Percentiles rank a stretch among this genome's conserved stretches.
phyloP scores from a whole-genome alignment of 75 land plant species.

The Picea sitchensis region DNA sequence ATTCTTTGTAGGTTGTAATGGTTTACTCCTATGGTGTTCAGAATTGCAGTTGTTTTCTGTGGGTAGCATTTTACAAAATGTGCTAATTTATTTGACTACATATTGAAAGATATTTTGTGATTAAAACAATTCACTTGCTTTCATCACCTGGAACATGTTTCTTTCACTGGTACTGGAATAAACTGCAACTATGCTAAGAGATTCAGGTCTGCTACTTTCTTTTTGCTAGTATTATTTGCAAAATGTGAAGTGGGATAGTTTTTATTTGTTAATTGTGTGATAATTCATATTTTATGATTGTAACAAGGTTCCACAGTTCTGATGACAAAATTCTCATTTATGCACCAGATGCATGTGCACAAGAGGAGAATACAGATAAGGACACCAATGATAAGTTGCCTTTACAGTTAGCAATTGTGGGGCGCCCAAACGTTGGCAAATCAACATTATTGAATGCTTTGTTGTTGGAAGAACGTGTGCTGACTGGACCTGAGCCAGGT shows the following conservation, averaged over 20 bases:
- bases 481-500: slow-evolving; percentile 97
- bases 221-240: neutral
- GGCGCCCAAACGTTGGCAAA: slow-evolving; percentile 97
- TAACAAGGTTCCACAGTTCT: neutral
- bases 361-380: slow-evolving; percentile 14
- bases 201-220: neutral
- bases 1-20: too few relatives aligned
- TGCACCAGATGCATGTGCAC: neutral
- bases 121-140: too few relatives aligned
- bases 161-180: neutral
- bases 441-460: slow-evolving; percentile 88
- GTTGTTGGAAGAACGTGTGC: slow-evolving; percentile 82
- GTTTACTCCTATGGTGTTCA: too few relatives aligned
- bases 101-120: too few relatives aligned
- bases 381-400: slow-evolving; percentile 48
- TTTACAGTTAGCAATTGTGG: slow-evolving; percentile 92
- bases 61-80: too few relatives aligned
- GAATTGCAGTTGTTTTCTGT: too few relatives aligned
- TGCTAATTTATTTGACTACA: too few relatives aligned
- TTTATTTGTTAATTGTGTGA: neutral
- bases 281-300: neutral
- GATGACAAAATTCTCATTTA: neutral
- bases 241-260: neutral
- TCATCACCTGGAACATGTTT: neutral
- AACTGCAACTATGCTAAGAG: neutral